Percentiles rank a stretch among this genome's conserved stretches.
Conservation (phyloP, 2,329 filamentous ascomycete species). For the Phaeoacremonium minimum region DNA sequence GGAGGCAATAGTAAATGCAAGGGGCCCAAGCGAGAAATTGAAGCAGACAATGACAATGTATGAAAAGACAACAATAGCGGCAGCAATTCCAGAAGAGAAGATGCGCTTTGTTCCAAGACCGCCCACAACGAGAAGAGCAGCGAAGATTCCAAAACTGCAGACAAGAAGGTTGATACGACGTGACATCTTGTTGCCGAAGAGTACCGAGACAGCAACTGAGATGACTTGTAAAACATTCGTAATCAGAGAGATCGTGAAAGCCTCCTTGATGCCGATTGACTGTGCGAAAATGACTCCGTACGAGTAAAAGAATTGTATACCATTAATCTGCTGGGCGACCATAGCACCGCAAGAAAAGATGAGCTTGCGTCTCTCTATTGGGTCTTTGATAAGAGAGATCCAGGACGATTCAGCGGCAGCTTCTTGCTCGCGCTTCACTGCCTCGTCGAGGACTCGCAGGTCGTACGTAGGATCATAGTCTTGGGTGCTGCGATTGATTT, state of each 20-base stretch:
- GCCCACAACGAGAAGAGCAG: conserved; percentile 12
- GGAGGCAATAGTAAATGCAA: conserved; percentile 30
- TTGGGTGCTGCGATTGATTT: conserved; percentile 21
- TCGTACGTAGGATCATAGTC: conserved; percentile 16
- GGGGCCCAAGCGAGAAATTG: conserved; percentile 32
- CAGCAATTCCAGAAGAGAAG: conserved; percentile 13
- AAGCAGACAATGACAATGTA: conserved; percentile 30
- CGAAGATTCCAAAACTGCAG: conserved; percentile 25
- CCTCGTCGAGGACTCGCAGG: conserved; percentile 7
- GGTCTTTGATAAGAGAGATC: conserved; percentile 29
- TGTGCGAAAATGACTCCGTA: conserved; percentile 34
- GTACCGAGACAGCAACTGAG: conserved; percentile 25
- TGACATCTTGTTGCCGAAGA: conserved; percentile 28
- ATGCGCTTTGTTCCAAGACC: conserved; percentile 13
- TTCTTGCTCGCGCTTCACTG: conserved; percentile 18
- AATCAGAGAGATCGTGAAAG: conserved; percentile 31
- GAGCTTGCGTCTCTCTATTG: conserved; percentile 36
- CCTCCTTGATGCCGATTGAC: conserved; percentile 28
- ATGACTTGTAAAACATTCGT: conserved; percentile 32
- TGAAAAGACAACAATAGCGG: conserved; percentile 24
- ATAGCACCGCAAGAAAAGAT: conserved; percentile 34
- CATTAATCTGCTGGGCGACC: conserved; percentile 37
- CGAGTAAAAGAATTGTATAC: conserved; percentile 37
- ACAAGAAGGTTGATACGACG: conserved; percentile 28
- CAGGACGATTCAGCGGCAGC: conserved; percentile 26